These are phyloP conservation scores for Melastoma malabathricum DNA, from an alignment of 345 rosid genomes.

Conservation along the genomic window DNA sequence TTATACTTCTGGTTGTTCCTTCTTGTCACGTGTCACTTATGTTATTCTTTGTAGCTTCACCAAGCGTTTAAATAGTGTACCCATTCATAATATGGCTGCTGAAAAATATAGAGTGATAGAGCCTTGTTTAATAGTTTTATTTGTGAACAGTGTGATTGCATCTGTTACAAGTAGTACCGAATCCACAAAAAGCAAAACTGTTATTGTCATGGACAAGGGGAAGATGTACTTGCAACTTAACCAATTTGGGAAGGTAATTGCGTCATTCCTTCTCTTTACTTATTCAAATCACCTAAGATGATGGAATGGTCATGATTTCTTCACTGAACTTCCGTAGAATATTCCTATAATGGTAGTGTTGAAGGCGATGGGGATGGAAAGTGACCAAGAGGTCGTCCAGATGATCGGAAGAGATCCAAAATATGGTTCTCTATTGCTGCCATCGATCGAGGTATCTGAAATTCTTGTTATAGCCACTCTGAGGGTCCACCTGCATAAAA, in stretches of 20 bases:
- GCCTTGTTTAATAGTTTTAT: background rate
- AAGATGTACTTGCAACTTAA: slow-evolving; percentile 74
- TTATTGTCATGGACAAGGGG: slow-evolving; percentile 80
- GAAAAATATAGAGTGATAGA: too few relatives aligned
- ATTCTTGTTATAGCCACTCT: too few relatives aligned
- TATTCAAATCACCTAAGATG: background rate
- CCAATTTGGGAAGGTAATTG: slow-evolving; percentile 54
- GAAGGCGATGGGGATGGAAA: slow-evolving; percentile 97
- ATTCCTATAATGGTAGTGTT: slow-evolving; percentile 82
- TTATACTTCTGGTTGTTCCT: background rate
- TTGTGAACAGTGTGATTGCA: slow-evolving; percentile 71
- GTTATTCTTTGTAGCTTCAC: too few relatives aligned
- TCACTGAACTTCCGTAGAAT: slow-evolving; percentile 15
- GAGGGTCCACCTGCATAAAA: too few relatives aligned
- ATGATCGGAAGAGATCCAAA: slow-evolving; percentile 96
- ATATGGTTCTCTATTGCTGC: slow-evolving; percentile 58
- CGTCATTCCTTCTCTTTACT: slow-evolving; percentile 1
- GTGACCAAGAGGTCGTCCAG: slow-evolving; percentile 90
- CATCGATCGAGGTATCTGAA: slow-evolving; percentile 68
- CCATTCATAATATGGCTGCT: too few relatives aligned
- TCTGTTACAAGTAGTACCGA: slow-evolving; percentile 93
- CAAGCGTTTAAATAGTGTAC: too few relatives aligned
- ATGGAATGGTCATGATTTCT: background rate
- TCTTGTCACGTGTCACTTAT: too few relatives aligned
- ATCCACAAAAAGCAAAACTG: slow-evolving; percentile 72